Evolutionary conservation across 2,329 filamentous ascomycete species (phyloP), one percentile per base, ranked within the genome.

Genomic region (Sphaerulina musiva): DNA sequence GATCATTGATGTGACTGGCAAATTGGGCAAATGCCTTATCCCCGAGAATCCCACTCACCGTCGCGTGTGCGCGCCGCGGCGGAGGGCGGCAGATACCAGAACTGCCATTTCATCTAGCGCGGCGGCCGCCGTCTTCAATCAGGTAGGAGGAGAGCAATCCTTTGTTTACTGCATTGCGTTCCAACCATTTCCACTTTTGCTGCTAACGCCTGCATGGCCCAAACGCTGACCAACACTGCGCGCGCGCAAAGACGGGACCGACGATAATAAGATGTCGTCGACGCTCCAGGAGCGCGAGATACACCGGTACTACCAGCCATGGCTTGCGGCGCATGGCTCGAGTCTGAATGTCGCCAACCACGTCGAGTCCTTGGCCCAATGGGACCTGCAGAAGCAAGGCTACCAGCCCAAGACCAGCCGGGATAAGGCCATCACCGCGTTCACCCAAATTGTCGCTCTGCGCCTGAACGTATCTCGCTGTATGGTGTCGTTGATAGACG

Each of bases 401-500:
- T 61, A 64, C 45, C 38, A 52, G 36, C 52, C 64, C 8, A 48
- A 54, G 39, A 48, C 59, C 7, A 59, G 54, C 9, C 54, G 56
- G 11, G 70, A 73, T 53, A 66, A 66, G 17, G 65, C 58, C 20
- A 45, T 80, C n/a, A 74, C 73, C 2, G 71, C 74, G 2, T 74
- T 76, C 56, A 70, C 76, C 7, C 79, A 74, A 51, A 64, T 73
- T 6, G 67, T 67, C 3, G 66, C 70, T 48, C 66, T 70, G 53
- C 66, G 71, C 8, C 61, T 74, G 6, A 58, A 69, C 32, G 64
- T 66, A 2, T 63, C 68, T 23, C 65, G 72, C 9, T 66, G 64
- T 26, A 66, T 73, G 59, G 64, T 74, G 50, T 75, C 72, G 56
- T 68, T 79, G 9, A 74, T 80, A 51, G 77, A 78, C 58, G 69